phyloP scores from a whole-genome alignment of 345 rosid species.

The Salix brachista region DNA sequence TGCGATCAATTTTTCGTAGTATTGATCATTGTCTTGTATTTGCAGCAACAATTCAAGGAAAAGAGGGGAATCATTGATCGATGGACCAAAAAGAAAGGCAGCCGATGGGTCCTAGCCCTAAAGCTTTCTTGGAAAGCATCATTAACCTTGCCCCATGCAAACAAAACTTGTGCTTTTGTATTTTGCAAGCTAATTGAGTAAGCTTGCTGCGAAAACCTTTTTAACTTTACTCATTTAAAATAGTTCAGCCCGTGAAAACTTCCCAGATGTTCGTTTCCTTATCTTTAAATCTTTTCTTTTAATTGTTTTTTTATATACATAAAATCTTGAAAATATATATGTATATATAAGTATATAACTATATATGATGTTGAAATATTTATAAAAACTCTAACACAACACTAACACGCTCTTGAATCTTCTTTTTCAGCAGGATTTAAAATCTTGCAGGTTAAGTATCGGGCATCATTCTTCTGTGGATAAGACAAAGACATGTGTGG shows the following conservation, averaged over 20 bases:
- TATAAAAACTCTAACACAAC: no score
- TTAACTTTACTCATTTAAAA: background rate
- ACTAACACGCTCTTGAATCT: no score
- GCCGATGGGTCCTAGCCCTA: background rate
- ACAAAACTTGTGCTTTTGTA: background rate
- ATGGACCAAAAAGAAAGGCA: background rate
- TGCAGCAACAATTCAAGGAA: background rate
- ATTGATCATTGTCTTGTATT: background rate
- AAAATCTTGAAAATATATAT: no score
- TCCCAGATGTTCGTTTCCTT: background rate
- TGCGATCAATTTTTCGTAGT: background rate
- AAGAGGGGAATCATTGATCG: background rate
- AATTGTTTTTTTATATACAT: background rate
- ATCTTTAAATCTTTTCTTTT: background rate
- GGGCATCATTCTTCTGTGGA: background rate
- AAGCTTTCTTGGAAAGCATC: background rate
- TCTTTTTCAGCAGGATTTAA: no score
- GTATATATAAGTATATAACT: no score
- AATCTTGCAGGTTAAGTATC: background rate
- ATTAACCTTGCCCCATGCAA: background rate
- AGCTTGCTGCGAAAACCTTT: background rate
- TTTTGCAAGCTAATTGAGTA: background rate
- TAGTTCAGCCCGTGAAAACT: background rate
- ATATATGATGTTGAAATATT: no score
- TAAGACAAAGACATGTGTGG: background rate